Evolutionary conservation across 208 protist genomes (phyloP), one percentile per base, ranked within the genome.

Genomic region (Leishmania mexicana): DNA sequence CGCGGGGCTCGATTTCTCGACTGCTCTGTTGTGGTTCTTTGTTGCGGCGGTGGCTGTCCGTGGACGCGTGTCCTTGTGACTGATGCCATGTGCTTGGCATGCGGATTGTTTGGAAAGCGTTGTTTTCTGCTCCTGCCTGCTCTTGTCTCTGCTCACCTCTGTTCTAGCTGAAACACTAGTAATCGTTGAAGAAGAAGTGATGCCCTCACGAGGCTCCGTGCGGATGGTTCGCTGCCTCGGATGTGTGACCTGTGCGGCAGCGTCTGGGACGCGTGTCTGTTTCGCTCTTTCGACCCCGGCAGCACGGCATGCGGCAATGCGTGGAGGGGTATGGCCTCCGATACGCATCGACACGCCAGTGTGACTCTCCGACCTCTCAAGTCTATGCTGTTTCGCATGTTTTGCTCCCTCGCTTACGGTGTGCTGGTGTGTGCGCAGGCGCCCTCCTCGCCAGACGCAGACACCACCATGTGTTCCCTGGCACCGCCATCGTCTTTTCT

Each of bases 71-170:
- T 64, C 58, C n/a, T 28, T 64, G 28, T 64, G 28, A 7, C 8
- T 13, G 58, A 3, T 64, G 28, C n/a, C 0, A 10, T 24, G 71
- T 58, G 47, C 8, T 24, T 75, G 71, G n/a, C n/a, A 38, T 6
- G 10, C 40, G 21, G 53, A 28, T 58, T 1, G 2, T 15, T 24
- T 51, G n/a, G 5, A 35, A 31, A 64, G 58, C 6, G 21, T 15
- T 11, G 58, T 45, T 49, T 72, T 72, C 67, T 40, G 67, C 67
- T 72, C 35, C 42, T n/a, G 64, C 38, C 31, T 68, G 64, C 64
- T 40, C 64, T 24, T 54, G 51, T 54, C 10, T 54, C 70, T 76
- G 73, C 51, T 62, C 73, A 62, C 35, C 51, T 35, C 62, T 62
- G 10, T 76, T 76, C n/a, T 62, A 3, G 31, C 60, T 45, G 70